phyloP scores from a whole-genome alignment of 495 filamentous ascomycete genomes.

The Penicillium riverlandense region DNA sequence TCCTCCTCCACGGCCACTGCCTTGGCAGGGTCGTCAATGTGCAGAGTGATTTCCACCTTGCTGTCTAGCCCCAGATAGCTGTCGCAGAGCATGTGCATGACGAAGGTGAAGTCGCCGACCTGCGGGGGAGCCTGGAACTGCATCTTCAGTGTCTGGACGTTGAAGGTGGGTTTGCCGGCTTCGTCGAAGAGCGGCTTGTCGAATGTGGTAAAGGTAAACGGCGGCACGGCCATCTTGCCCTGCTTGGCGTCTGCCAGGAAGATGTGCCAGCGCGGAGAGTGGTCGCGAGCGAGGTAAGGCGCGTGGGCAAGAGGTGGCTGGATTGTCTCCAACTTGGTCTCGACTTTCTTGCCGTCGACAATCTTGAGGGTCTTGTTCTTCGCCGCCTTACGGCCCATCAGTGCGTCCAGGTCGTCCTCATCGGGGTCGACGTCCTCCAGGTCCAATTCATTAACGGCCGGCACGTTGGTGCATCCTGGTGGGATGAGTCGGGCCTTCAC shows the following conservation, averaged over 20 bases:
- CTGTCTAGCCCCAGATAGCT: conserved; percentile 90
- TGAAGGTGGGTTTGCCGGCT: conserved; percentile 73
- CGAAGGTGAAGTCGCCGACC: conserved; percentile 83
- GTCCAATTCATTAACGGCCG: conserved; percentile 66
- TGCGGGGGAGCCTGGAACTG: conserved; percentile 96
- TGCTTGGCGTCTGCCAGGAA: conserved; percentile 92
- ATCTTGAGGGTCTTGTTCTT: conserved; percentile 52
- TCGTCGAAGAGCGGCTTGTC: conserved; percentile 75
- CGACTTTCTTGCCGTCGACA: conserved; percentile 46
- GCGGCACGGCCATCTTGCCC: conserved; percentile 90
- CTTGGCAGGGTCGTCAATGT: conserved; percentile 86
- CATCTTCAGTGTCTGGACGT: conserved; percentile 91
- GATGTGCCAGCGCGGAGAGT: conserved; percentile 83
- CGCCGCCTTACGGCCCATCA: conserved; percentile 67
- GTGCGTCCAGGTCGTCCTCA: conserved; percentile 84
- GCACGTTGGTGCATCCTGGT: conserved; percentile 67
- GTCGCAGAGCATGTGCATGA: conserved; percentile 86
- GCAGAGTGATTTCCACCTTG: conserved; percentile 77
- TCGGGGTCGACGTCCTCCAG: conserved; percentile 87
- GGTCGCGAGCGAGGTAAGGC: conserved; percentile 82
- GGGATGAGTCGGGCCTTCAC: conserved; percentile 93
- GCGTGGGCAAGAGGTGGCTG: conserved; percentile 80
- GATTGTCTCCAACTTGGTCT: conserved; percentile 48
- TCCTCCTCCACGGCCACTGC: conserved; percentile 65
- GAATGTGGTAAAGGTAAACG: conserved; percentile 83